phyloP scores from a whole-genome alignment of 495 filamentous ascomycete genomes.

The Penicillium paxilli region DNA sequence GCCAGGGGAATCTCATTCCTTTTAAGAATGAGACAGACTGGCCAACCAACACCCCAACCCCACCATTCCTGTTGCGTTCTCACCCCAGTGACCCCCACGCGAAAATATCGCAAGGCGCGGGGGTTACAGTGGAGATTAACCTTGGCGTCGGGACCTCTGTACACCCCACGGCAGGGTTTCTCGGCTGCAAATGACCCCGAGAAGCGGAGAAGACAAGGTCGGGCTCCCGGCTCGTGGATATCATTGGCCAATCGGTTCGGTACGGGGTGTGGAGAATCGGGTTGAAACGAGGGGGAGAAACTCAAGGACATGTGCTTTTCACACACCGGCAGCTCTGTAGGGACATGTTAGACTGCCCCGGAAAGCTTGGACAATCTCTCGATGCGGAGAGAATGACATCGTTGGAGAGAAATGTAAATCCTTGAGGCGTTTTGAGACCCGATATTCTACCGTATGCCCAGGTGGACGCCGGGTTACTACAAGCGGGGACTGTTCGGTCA shows the following conservation, averaged over 20 bases:
- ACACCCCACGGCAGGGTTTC: conserved; percentile 1
- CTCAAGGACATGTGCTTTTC: not conserved
- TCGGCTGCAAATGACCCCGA: conserved; percentile 8
- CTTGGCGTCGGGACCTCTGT: conserved; percentile 2
- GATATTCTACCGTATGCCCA: not conserved
- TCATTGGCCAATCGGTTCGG: conserved; percentile 13
- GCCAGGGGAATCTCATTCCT: conserved; percentile 1
- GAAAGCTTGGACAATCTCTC: not conserved
- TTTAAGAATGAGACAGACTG: not conserved
- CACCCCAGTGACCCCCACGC: conserved; percentile 19
- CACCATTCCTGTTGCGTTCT: conserved; percentile 3
- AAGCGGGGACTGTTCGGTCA: conserved; percentile 8
- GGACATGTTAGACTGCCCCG: not conserved
- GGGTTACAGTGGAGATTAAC: conserved; percentile 13
- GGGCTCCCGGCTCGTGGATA: not conserved
- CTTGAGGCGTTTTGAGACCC: not conserved
- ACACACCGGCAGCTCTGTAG: not conserved
- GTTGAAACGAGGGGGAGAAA: conserved; percentile 1
- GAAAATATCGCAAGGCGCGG: conserved; percentile 16
- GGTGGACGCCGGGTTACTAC: not conserved
- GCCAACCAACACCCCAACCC: conserved; percentile 1
- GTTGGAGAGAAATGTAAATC: not conserved
- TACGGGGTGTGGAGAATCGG: conserved; percentile 6
- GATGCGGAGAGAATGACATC: conserved; percentile 2
- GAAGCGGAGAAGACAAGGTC: conserved; percentile 2